Percentiles rank a stretch among this genome's conserved stretches.
phyloP scores from a whole-genome alignment of 768 basidiomycete species.

The Paxillus rubicundulus region DNA sequence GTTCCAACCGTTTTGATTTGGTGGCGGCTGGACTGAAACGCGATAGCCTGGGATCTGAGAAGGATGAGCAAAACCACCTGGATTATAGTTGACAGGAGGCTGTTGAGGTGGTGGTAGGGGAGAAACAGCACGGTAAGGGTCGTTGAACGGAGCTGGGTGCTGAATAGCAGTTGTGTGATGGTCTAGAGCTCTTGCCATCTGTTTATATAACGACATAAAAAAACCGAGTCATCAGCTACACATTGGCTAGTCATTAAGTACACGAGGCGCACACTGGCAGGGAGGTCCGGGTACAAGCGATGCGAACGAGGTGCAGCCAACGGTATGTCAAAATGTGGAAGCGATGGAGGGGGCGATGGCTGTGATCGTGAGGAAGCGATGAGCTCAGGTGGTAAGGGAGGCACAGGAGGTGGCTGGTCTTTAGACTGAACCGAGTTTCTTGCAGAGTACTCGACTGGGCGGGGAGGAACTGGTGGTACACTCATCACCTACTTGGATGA shows the following conservation, averaged over 20 bases:
- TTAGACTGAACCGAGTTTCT: slow-evolving; percentile 9
- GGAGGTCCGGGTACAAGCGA: slow-evolving; percentile 55
- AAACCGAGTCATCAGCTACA: slow-evolving; percentile 8
- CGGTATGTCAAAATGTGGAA: slow-evolving; percentile 52
- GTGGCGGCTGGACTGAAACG: slow-evolving; percentile 20
- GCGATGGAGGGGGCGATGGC: slow-evolving; percentile 30
- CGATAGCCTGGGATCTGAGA: slow-evolving; percentile 9
- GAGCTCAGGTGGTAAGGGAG: slow-evolving; percentile 47
- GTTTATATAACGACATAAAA: slow-evolving; percentile 22
- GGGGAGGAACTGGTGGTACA: slow-evolving; percentile 33
- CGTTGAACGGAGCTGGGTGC: slow-evolving; percentile 20
- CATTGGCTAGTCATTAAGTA: slow-evolving; percentile 1
- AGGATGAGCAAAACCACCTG: slow-evolving; percentile 12
- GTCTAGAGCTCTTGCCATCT: slow-evolving; percentile 69
- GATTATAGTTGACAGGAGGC: slow-evolving; percentile 14
- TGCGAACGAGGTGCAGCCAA: slow-evolving; percentile 67
- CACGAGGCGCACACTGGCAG: slow-evolving; percentile 54
- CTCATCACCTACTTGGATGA: slow-evolving; percentile 8
- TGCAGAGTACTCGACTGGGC: slow-evolving; percentile 12
- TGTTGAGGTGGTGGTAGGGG: slow-evolving; percentile 25
- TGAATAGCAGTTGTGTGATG: slow-evolving; percentile 36
- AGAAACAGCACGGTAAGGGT: slow-evolving; percentile 18
- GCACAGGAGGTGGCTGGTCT: slow-evolving; percentile 44
- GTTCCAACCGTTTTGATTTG: slow-evolving; percentile 20
- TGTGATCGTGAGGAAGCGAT: slow-evolving; percentile 20